Conservation (phyloP, 306 rosid species). For the Prunus padus region DNA sequence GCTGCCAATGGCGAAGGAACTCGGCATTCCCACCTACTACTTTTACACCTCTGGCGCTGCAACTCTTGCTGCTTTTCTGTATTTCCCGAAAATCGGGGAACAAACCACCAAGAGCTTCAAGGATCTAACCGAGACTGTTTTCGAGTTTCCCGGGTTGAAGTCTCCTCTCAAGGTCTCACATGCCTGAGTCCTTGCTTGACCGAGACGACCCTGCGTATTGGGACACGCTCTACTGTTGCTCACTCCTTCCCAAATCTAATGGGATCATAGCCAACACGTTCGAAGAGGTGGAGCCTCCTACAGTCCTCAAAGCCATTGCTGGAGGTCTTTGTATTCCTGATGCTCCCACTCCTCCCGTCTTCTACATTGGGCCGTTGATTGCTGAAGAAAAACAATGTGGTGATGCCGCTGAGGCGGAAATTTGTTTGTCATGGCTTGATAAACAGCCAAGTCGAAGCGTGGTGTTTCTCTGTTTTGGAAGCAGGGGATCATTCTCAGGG, state of each 20-base stretch:
- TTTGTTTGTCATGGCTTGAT: constrained; percentile 31
- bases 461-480: constrained; percentile 34
- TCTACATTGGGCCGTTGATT: constrained; percentile 25
- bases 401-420: not conserved
- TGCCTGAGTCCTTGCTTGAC: constrained; percentile 3
- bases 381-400: not conserved
- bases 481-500: constrained; percentile 21
- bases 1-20: constrained; percentile 7
- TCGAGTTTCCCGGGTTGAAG: constrained; percentile 16
- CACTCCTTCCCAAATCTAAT: not conserved
- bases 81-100: constrained; percentile 6
- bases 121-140: not conserved
- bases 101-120: constrained; percentile 12
- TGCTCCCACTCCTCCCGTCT: constrained; percentile 27
- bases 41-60: constrained; percentile 32
- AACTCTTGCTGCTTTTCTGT: constrained; percentile 4
- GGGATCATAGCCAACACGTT: constrained; percentile 32
- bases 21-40: constrained; percentile 30
- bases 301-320: not conserved
- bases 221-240: not conserved
- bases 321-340: constrained; percentile 24
- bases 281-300: constrained; percentile 25
- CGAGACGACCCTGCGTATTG: constrained; percentile 10
- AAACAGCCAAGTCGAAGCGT: constrained; percentile 30
- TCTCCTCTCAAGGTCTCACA: constrained; percentile 3